Evolutionary conservation across 2,329 filamentous ascomycete species (phyloP).

Genomic region (Trichophyton benhamiae): DNA sequence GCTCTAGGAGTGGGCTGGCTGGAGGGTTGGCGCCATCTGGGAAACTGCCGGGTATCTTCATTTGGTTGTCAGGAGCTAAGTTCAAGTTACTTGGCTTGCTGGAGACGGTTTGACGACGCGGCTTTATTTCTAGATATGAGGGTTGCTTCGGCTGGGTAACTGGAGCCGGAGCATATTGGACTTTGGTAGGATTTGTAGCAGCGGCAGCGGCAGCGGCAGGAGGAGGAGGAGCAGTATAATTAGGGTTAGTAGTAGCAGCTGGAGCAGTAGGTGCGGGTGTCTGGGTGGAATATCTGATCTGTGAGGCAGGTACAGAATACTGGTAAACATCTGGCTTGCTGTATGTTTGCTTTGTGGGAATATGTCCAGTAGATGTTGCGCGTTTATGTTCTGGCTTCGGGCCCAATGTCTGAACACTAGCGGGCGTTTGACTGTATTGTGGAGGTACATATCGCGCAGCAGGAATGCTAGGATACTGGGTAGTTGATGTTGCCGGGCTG

Average conservation of each 20-base stretch:
- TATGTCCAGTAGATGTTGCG: constrained; percentile 19
- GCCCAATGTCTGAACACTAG: constrained; percentile 14
- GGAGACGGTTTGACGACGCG: constrained; percentile 10
- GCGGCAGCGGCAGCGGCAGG: neutral
- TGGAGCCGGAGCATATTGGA: constrained; percentile 18
- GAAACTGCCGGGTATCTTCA: constrained; percentile 19
- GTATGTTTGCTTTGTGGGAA: constrained; percentile 18
- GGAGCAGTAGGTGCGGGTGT: neutral
- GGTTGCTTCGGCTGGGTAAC: constrained; percentile 11
- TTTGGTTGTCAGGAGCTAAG: constrained; percentile 29
- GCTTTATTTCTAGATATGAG: constrained; percentile 20
- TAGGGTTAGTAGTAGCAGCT: neutral
- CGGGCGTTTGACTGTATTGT: constrained; percentile 12
- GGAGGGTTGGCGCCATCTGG: constrained; percentile 43
- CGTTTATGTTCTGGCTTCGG: constrained; percentile 21
- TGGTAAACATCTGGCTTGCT: constrained; percentile 25
- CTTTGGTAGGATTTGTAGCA: neutral
- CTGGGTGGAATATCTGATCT: constrained; percentile 29
- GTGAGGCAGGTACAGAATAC: constrained; percentile 28
- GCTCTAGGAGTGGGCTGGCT: constrained; percentile 73
- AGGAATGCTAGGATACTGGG: constrained; percentile 16
- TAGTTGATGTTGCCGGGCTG: neutral
- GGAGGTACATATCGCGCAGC: constrained; percentile 22
- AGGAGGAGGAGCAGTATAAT: neutral
- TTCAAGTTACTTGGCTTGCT: constrained; percentile 25